Evolutionary conservation across 169 alveolate genomes (phyloP).

Genomic region (Cyclospora cayetanensis): DNA sequence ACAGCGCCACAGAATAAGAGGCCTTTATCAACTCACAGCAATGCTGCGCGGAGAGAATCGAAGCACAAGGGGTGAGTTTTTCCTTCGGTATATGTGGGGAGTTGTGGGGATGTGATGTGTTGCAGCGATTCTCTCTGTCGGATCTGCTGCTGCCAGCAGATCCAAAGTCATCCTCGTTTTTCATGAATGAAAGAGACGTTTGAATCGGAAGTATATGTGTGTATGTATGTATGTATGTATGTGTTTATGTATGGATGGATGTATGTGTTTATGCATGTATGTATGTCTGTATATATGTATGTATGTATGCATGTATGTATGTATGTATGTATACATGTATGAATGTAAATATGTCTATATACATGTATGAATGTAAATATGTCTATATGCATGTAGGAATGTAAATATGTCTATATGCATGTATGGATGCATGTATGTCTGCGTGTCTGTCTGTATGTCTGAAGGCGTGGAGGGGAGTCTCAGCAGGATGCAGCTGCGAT

Average conservation of each 20-base stretch:
- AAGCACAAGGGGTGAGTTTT: neutral
- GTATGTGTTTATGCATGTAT: too few relatives aligned
- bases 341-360: too few relatives aligned
- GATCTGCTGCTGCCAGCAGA: neutral
- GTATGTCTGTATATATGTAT: too few relatives aligned
- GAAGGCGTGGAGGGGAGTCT: neutral
- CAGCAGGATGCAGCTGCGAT: neutral
- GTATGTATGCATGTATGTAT: neutral
- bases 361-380: too few relatives aligned
- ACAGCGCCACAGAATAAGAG: neutral
- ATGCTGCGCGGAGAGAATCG: conserved; percentile 75
- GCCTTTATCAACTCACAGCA: conserved; percentile 81
- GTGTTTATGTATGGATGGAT: too few relatives aligned
- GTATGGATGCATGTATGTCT: conserved; percentile 77
- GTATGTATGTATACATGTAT: neutral
- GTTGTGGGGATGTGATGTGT: too few relatives aligned
- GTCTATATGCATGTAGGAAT: neutral
- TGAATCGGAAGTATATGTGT: neutral
- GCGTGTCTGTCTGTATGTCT: too few relatives aligned
- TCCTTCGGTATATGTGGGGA: too few relatives aligned
- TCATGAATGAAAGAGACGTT: neutral
- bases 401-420: neutral
- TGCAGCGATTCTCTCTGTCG: neutral
- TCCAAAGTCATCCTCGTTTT: neutral
- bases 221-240: neutral